A percentile compares a stretch with the other conserved stretches of the same genome.
phyloP scores from a whole-genome alignment of 495 filamentous ascomycete species.

The Aspergillus heteromorphus region DNA sequence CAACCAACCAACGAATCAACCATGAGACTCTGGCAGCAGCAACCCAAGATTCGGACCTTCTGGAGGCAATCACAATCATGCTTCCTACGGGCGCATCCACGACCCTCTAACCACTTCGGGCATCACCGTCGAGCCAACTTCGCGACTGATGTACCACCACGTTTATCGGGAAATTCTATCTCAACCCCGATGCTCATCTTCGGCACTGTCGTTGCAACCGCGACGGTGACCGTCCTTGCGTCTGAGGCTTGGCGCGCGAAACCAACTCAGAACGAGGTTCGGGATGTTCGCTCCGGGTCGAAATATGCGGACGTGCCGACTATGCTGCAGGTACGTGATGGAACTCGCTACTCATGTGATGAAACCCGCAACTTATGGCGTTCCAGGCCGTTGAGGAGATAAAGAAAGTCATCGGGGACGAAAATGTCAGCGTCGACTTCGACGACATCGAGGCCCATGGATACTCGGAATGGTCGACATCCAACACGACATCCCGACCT shows the following conservation, averaged over 20 bases:
- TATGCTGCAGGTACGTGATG: slow-evolving; percentile 9
- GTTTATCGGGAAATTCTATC: background rate
- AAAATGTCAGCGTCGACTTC: slow-evolving; percentile 68
- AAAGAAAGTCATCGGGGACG: slow-evolving; percentile 50
- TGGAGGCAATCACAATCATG: background rate
- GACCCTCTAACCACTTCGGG: background rate
- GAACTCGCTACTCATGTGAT: background rate
- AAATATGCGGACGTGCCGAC: slow-evolving; percentile 8
- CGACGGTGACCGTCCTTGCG: background rate
- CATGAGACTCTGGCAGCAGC: background rate
- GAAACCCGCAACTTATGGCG: background rate
- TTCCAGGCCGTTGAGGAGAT: slow-evolving; percentile 42
- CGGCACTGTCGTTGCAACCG: background rate
- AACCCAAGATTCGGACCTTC: background rate
- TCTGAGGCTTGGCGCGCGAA: background rate
- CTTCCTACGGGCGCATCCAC: background rate
- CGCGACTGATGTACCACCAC: too few relatives aligned
- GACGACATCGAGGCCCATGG: slow-evolving; percentile 71
- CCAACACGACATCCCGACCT: slow-evolving; percentile 62
- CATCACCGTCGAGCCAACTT: background rate
- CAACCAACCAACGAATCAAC: too few relatives aligned
- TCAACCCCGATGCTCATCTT: background rate
- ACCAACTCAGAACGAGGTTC: background rate
- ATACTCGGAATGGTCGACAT: slow-evolving; percentile 75
- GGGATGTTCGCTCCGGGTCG: background rate